Evolutionary conservation across 2,329 filamentous ascomycete species (phyloP).

Genomic region (Pseudogymnoascus pannorum): DNA sequence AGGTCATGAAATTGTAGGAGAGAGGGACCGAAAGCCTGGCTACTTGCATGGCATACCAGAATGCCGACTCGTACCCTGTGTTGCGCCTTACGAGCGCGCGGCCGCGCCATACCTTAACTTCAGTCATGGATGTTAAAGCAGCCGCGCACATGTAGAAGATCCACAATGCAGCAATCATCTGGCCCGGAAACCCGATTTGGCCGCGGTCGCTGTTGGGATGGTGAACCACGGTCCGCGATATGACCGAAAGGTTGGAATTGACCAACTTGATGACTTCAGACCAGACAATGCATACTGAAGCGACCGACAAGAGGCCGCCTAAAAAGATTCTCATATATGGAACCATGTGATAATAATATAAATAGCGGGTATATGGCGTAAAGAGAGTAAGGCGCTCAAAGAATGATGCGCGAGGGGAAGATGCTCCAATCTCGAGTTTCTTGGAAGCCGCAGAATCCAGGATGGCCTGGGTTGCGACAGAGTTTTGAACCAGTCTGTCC

Average conservation of each 20-base stretch:
- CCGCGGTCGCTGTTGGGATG: constrained; percentile 59
- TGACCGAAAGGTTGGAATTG: constrained; percentile 65
- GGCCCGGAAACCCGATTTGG: constrained; percentile 77
- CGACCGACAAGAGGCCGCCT: constrained; percentile 62
- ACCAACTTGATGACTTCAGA: constrained; percentile 86
- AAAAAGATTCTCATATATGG: constrained; percentile 59
- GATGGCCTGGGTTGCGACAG: constrained; percentile 69
- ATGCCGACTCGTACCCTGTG: constrained; percentile 86
- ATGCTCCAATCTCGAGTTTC: constrained; percentile 65
- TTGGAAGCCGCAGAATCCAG: constrained; percentile 77
- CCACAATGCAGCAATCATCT: constrained; percentile 79
- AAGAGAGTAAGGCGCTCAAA: constrained; percentile 53
- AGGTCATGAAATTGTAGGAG: constrained; percentile 93
- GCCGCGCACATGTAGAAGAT: constrained; percentile 94
- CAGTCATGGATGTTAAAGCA: constrained; percentile 77
- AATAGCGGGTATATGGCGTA: constrained; percentile 74
- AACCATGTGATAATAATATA: constrained; percentile 66
- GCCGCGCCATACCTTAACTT: constrained; percentile 96
- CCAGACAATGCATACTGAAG: constrained; percentile 82
- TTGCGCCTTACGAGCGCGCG: constrained; percentile 83
- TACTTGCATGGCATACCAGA: constrained; percentile 92
- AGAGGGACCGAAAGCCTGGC: constrained; percentile 88
- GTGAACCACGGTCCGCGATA: constrained; percentile 51
- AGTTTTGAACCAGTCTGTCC: constrained; percentile 68
- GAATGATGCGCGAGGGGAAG: constrained; percentile 47